phyloP scores from a whole-genome alignment of 306 rosid species.

The Rubus idaeus region DNA sequence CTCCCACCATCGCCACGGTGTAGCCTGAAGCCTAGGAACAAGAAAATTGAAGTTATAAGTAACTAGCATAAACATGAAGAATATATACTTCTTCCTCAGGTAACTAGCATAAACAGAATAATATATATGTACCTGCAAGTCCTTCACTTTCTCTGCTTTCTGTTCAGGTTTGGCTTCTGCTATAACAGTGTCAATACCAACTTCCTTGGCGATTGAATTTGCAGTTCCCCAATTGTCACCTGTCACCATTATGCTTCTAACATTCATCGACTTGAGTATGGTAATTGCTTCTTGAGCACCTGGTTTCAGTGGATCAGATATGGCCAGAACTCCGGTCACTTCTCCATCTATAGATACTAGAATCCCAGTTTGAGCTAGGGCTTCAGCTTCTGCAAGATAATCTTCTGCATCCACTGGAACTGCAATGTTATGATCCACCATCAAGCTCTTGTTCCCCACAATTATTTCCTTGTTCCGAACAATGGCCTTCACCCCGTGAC shows the following conservation, averaged over 20 bases:
- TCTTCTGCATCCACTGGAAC: conserved; percentile 52
- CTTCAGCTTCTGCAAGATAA: conserved; percentile 55
- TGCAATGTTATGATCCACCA: conserved; percentile 41
- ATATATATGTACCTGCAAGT: conserved; percentile 49
- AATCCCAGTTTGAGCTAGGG: conserved; percentile 63
- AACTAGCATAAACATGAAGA: not conserved
- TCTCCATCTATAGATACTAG: conserved; percentile 51
- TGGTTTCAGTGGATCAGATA: conserved; percentile 69
- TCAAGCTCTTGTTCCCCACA: conserved; percentile 63
- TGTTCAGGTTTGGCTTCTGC: conserved; percentile 67
- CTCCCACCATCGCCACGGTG: conserved; percentile 74
- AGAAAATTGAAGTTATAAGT: not conserved
- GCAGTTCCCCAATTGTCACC: conserved; percentile 84
- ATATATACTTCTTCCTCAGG: not conserved
- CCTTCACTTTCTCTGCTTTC: conserved; percentile 61
- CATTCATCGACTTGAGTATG: conserved; percentile 60
- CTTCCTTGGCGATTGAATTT: conserved; percentile 63
- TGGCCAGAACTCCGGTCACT: conserved; percentile 53
- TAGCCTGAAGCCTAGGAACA: conserved; percentile 40
- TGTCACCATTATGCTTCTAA: conserved; percentile 66
- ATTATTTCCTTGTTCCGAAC: conserved; percentile 53
- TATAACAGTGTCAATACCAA: conserved; percentile 51
- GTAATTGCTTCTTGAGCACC: conserved; percentile 53
- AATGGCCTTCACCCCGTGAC: conserved; percentile 62
- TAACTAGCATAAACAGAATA: no score